Evolutionary conservation across 2,329 filamentous ascomycete genomes (phyloP).

Genomic region (Colletotrichum tofieldiae): DNA sequence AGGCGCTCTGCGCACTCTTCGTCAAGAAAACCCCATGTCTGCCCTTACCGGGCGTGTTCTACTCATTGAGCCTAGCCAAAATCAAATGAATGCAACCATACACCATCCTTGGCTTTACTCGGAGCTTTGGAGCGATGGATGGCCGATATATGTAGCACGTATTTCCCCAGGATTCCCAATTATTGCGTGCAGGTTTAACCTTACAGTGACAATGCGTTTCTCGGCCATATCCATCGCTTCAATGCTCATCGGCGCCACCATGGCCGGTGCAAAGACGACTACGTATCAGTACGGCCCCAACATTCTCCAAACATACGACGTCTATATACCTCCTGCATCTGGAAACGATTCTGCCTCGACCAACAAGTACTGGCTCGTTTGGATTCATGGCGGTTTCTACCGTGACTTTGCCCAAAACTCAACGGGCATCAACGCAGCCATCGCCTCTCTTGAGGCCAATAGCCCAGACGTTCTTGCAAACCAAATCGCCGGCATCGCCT

Average conservation of each 20-base stretch:
- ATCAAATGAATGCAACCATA: background rate
- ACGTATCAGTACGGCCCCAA: conserved; percentile 34
- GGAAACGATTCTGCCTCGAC: background rate
- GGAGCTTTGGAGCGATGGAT: background rate
- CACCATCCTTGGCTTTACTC: background rate
- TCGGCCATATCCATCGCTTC: background rate
- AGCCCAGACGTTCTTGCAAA: conserved; percentile 5
- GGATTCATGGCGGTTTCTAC: conserved; percentile 35
- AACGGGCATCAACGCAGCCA: conserved; percentile 22
- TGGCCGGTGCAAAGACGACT: conserved; percentile 21
- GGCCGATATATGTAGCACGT: background rate
- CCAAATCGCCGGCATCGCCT: conserved; percentile 28
- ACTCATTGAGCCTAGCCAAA: conserved; percentile 20
- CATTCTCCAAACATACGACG: conserved; percentile 28
- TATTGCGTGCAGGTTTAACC: background rate
- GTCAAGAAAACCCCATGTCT: conserved; percentile 2
- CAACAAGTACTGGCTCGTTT: conserved; percentile 35
- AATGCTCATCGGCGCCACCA: conserved; percentile 5
- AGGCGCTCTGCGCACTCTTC: background rate
- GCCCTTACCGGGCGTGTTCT: background rate
- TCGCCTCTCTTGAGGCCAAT: conserved; percentile 26
- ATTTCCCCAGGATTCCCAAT: background rate
- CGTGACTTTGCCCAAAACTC: conserved; percentile 36
- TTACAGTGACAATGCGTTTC: conserved; percentile 13
- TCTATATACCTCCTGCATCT: conserved; percentile 6